Evolutionary conservation across 192 early-diverging fungal species (phyloP), one percentile per base, ranked within the genome.

Genomic region (Dispira simplex): DNA sequence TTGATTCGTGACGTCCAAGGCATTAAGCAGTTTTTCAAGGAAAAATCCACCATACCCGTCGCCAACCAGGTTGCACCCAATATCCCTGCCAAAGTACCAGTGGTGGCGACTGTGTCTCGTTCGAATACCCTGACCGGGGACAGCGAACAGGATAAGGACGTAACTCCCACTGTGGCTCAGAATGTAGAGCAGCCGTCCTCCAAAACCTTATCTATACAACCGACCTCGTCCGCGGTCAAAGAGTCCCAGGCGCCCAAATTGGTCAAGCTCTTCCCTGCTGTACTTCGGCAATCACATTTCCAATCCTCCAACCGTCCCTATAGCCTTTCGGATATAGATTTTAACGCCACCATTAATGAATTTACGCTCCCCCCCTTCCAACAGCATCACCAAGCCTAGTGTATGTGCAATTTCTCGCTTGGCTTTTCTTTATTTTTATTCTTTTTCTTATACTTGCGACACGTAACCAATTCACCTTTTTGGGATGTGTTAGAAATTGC

Each of bases 1-100:
- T 43, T 76, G 46, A 46, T 63, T 3, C 46, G 46, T 18, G 63
- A 63, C 2, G 46, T 26, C 8, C 25, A 47, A 10, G 27, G 48
- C 14, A 32, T 47, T 47, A 26, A n/a, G 3, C 9, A 10, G 16
- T 63, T 63, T 47, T 26, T 63, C 63, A 63, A 63, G 63, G 39
- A 12, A 28, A 60, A 60, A 32, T 16, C 32, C 21, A 16, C 32
- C 39, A 0, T 32, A 6, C 3, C 25, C 32, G 9, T 13, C 32
- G 58, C 32, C 25, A 26, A 11, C 32, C 32, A 16, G 18, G 21
- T 8, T 21, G 48, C 21, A 21, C 18, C 48, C 21, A 21, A 8
- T 49, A 9, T 8, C 21, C 48, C 48, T 21, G 2, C 48, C 48
- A 49, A 49, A 49, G 48, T 9, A 49, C 48, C 48, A 16, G 21